A percentile compares a stretch with the other conserved stretches of the same genome.
Evolutionary conservation across 768 basidiomycete species (phyloP).

Genomic region (Lyophyllum shimeji): DNA sequence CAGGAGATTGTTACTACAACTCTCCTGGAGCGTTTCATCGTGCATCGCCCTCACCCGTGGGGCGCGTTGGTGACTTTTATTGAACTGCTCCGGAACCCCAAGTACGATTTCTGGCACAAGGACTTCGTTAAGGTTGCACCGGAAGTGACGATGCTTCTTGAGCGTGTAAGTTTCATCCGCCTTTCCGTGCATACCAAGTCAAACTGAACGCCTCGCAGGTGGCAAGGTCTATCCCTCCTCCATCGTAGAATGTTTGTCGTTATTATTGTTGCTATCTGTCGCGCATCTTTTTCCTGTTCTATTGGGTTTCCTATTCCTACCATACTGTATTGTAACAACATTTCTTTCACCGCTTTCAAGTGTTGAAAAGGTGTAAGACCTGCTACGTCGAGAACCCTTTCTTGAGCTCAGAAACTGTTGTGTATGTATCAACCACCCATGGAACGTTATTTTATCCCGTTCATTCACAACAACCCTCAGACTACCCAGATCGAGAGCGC

Average conservation of each 20-base stretch:
- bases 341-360: slow-evolving; percentile 51
- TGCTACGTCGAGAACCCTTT: neutral
- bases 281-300: slow-evolving; percentile 69
- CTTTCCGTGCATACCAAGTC: slow-evolving; percentile 6
- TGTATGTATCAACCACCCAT: neutral
- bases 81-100: slow-evolving; percentile 86
- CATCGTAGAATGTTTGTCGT: slow-evolving; percentile 67
- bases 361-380: slow-evolving; percentile 42
- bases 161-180: slow-evolving; percentile 58
- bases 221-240: slow-evolving; percentile 70
- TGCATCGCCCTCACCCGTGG: slow-evolving; percentile 96
- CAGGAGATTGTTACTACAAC: slow-evolving; percentile 86
- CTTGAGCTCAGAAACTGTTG: slow-evolving; percentile 6
- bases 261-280: slow-evolving; percentile 77
- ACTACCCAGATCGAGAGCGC: slow-evolving; percentile 46
- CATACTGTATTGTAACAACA: slow-evolving; percentile 89
- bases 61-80: slow-evolving; percentile 93
- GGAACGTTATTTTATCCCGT: neutral
- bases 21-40: slow-evolving; percentile 90
- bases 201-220: slow-evolving; percentile 43
- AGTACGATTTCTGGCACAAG: slow-evolving; percentile 90
- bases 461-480: slow-evolving; percentile 13
- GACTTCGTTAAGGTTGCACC: slow-evolving; percentile 83
- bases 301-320: slow-evolving; percentile 58
- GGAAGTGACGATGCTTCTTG: slow-evolving; percentile 81